Evolutionary conservation across 228 moss, liverwort and hornwort genomes (phyloP).

Genomic region (Sphagnum magellanicum): DNA sequence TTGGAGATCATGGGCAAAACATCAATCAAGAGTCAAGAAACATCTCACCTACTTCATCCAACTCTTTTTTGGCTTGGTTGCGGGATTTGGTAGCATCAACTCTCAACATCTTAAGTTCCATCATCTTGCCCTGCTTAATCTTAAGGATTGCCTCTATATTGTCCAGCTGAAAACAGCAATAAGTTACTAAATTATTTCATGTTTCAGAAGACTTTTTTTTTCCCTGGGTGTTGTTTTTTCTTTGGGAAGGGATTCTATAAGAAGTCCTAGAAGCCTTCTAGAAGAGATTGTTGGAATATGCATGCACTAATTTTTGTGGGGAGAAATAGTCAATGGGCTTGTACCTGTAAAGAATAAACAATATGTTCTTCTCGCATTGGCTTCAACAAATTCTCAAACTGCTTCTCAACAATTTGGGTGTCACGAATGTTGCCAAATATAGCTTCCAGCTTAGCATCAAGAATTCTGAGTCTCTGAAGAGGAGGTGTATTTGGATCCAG

Average conservation of each 20-base stretch:
- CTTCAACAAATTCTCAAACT: constrained; percentile 33
- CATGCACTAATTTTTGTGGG: too few relatives aligned
- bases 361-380: constrained; percentile 50
- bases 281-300: too few relatives aligned
- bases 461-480: constrained; percentile 15
- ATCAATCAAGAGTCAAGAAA: background rate
- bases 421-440: constrained; percentile 20
- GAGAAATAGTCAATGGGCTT: background rate
- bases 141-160: background rate
- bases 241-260: too few relatives aligned
- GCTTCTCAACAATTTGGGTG: constrained; percentile 25
- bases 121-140: background rate
- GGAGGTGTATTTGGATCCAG: constrained; percentile 36
- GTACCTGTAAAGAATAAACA: constrained; percentile 35
- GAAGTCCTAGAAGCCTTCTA: too few relatives aligned
- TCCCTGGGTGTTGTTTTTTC: too few relatives aligned
- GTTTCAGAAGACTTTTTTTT: too few relatives aligned
- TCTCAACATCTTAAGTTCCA: constrained; percentile 3
- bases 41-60: constrained; percentile 9
- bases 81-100: constrained; percentile 3
- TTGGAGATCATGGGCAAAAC: background rate
- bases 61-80: constrained; percentile 4
- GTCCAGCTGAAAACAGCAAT: constrained; percentile 2
- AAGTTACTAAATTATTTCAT: background rate
- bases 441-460: constrained; percentile 18